phyloP scores from a whole-genome alignment of 768 basidiomycete species.

The Tylopilus cervinicoccineus region DNA sequence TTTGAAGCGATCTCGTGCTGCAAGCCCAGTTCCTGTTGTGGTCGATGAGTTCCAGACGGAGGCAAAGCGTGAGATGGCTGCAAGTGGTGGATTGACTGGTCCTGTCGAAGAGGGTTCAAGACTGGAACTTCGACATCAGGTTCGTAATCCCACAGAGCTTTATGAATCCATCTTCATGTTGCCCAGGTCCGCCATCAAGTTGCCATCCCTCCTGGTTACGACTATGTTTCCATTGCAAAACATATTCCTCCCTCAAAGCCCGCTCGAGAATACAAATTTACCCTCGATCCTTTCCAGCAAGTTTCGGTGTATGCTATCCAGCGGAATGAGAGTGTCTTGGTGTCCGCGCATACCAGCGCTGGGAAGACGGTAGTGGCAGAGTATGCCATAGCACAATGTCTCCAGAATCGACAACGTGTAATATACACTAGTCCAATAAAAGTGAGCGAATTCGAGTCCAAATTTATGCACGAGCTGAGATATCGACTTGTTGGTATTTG shows the following conservation, averaged over 20 bases:
- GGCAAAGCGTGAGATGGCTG: conserved; percentile 87
- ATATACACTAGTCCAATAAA: conserved; percentile 99
- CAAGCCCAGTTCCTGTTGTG: conserved; percentile 67
- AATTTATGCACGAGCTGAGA: conserved; percentile 8
- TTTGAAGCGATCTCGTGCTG: conserved; percentile 57
- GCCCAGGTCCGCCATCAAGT: conserved; percentile 91
- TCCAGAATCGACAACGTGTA: conserved; percentile 91
- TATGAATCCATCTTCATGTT: conserved; percentile 2
- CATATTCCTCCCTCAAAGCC: conserved; percentile 92
- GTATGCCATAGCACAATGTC: conserved; percentile 96
- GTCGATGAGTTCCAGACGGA: conserved; percentile 95
- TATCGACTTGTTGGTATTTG: conserved; percentile 15
- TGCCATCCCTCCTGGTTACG: conserved; percentile 88
- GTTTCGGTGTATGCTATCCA: conserved; percentile 95
- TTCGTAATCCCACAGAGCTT: neutral
- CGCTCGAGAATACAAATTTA: conserved; percentile 91
- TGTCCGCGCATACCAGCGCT: conserved; percentile 97
- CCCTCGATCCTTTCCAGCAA: conserved; percentile 94
- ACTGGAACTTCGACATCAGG: conserved; percentile 81
- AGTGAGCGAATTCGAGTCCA: conserved; percentile 47
- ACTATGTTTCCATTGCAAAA: conserved; percentile 84
- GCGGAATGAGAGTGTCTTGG: conserved; percentile 94
- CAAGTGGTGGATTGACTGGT: conserved; percentile 82
- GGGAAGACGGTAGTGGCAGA: conserved; percentile 99
- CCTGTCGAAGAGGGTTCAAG: conserved; percentile 62